Base-by-base conservation (phyloP, 2,329 filamentous ascomycete genomes). In the Mycocentrospora acerina region DNA sequence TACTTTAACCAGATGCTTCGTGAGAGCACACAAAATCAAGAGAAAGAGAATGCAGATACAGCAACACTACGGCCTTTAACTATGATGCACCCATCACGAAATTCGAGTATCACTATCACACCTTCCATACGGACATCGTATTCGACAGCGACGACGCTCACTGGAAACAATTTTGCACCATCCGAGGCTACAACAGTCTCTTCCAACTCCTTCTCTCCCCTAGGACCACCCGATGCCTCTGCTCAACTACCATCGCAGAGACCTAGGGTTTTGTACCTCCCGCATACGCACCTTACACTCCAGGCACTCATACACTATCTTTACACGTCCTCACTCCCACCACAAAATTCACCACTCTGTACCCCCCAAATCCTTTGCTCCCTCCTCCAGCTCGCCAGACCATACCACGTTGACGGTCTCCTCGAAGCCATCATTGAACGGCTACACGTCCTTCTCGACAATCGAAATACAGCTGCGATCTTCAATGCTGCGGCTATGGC, bases 401-500 rank as follows among this genome's bases (percentile, higher is more conserved):
- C 93, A 0, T 98, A 98, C 65, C 87, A 90, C 48, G 80, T 98
- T 31, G 90, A 97, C 56, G 93, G 93, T 0, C 78, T 98, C 2
- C 75, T 97, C 1, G 93, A 98, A 70, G 89, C 89, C 1, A 88
- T 94, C 2, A 88, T 97, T 8, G 90, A 97, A 67, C 82, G 91
- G 7, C 76, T 98, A 0, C 93, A 98, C 59, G 79, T 87, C 19
- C 80, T 94, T 1, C 80, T 98, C 4, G 93, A 98, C 64, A 93
- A 88, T 32, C 81, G 91, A 31, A 98, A 97, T 53, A 91, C 93
- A 0, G 93, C 93, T 0, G 93, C 93, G 5, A 90, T 98, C 0
- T 98, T 98, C 75, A 98, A 98, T 52, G 93, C 93, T 0, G 93
- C 91, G 0, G 93, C 93, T 36, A 97, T 97, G 93, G 93, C 90